A percentile compares a stretch with the other conserved stretches of the same genome.
Conservation (phyloP, 2,329 filamentous ascomycete genomes). For the Xylariaceae sp. region DNA sequence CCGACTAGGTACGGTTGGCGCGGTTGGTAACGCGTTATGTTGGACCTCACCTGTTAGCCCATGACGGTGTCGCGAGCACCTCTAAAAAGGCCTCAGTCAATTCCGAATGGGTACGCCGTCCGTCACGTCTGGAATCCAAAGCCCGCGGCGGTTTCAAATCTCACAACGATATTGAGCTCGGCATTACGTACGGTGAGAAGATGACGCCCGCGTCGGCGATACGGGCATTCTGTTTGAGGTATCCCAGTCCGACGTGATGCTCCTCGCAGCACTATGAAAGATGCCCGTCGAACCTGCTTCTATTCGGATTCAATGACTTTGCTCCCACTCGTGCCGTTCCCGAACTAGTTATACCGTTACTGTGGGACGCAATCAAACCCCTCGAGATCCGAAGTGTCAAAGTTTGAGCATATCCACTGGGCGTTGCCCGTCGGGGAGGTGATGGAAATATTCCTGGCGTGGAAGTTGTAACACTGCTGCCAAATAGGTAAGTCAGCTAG, state of each 20-base stretch:
- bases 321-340: not conserved
- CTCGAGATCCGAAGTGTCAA: slow-evolving; percentile 19
- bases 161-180: no score
- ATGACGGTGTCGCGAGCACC: no score
- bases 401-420: slow-evolving; percentile 22
- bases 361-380: slow-evolving; percentile 21
- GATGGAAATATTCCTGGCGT: slow-evolving; percentile 22
- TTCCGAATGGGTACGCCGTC: no score
- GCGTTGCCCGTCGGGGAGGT: slow-evolving; percentile 20
- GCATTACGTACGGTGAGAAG: no score
- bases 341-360: not conserved
- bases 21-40: no score
- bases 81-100: no score
- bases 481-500: slow-evolving; percentile 4
- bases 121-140: no score
- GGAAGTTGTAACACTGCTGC: slow-evolving; percentile 23
- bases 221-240: no score
- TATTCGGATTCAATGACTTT: not conserved
- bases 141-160: no score
- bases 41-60: no score
- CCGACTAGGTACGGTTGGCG: no score
- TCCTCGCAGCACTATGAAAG: not conserved
- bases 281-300: not conserved
- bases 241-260: not conserved
- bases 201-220: no score